Evolutionary conservation across 140 eudicot species (phyloP).

Genomic region (Oenanthe javanica): DNA sequence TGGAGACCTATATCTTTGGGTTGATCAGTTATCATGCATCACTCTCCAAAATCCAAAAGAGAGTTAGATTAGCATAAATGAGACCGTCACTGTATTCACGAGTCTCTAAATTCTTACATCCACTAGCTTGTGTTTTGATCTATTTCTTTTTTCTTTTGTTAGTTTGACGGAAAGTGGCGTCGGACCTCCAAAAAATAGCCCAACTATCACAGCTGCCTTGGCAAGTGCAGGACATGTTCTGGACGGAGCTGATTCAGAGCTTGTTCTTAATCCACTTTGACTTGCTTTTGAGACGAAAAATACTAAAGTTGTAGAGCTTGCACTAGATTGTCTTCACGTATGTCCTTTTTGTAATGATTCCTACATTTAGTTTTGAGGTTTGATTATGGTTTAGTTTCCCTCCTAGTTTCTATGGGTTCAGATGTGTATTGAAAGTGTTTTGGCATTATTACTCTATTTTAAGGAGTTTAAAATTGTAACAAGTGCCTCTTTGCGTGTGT

Average conservation of each 20-base stretch:
- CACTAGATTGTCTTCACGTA: slow-evolving; percentile 98
- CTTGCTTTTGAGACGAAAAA: slow-evolving; percentile 95
- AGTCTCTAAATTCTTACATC: neutral
- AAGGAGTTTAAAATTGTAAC: neutral
- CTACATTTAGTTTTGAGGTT: neutral
- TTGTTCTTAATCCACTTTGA: slow-evolving; percentile 77
- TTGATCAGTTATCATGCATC: neutral
- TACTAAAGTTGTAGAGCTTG: slow-evolving; percentile 73
- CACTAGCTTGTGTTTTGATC: slow-evolving; percentile 18
- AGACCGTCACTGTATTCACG: neutral
- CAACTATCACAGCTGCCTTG: slow-evolving; percentile 52
- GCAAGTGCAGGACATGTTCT: slow-evolving; percentile 83
- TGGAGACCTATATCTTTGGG: neutral
- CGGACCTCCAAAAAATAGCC: slow-evolving; percentile 33
- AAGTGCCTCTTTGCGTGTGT: neutral
- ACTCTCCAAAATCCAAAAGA: neutral
- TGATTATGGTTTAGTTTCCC: neutral
- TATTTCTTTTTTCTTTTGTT: slow-evolving; percentile 20
- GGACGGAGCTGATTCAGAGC: slow-evolving; percentile 83
- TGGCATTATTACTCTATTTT: neutral
- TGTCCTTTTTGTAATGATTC: slow-evolving; percentile 19
- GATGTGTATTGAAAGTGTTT: slow-evolving; percentile 11
- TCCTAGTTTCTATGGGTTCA: slow-evolving; percentile 4
- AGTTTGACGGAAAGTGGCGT: slow-evolving; percentile 48
- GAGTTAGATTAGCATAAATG: neutral